Percentiles rank a stretch among this genome's conserved stretches.
Evolutionary conservation across 148 eudicot species (phyloP).

Genomic region (Arbutus unedo): DNA sequence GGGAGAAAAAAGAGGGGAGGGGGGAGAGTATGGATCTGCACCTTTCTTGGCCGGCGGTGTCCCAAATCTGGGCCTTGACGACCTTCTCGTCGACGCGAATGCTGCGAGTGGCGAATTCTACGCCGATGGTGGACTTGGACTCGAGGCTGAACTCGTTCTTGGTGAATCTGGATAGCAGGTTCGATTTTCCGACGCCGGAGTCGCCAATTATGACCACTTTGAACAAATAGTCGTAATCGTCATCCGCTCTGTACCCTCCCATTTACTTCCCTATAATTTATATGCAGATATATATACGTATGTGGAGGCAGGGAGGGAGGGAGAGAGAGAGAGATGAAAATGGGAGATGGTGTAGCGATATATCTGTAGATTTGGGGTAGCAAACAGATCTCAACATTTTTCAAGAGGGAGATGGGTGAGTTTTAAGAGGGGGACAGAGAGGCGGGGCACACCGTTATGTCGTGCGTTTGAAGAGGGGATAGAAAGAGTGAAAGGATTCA

Average conservation of each 20-base stretch:
- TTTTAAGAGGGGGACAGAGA: not conserved
- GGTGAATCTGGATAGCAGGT: slow-evolving; percentile 54
- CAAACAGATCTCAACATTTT: not conserved
- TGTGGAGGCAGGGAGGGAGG: not conserved
- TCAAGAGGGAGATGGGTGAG: not conserved
- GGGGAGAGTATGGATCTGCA: slow-evolving; percentile 3
- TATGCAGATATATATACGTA: not conserved
- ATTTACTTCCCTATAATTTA: not conserved
- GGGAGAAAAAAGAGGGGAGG: not conserved
- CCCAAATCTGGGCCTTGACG: slow-evolving; percentile 77
- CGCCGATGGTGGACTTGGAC: slow-evolving; percentile 67
- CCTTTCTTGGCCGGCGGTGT: slow-evolving; percentile 72
- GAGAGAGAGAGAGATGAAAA: not conserved
- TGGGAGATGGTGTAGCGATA: not conserved
- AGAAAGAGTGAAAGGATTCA: not conserved
- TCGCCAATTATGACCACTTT: slow-evolving; percentile 61
- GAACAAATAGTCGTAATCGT: slow-evolving; percentile 64
- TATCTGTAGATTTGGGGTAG: not conserved
- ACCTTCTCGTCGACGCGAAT: slow-evolving; percentile 60
- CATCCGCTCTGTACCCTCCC: slow-evolving; percentile 58
- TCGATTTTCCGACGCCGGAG: slow-evolving; percentile 62
- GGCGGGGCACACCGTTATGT: not conserved
- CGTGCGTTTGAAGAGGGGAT: not conserved
- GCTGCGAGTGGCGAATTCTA: slow-evolving; percentile 65
- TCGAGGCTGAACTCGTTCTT: slow-evolving; percentile 65